These are phyloP conservation scores for Ulmus americana DNA, from an alignment of 331 rosid genomes.

Conservation along the genomic window DNA sequence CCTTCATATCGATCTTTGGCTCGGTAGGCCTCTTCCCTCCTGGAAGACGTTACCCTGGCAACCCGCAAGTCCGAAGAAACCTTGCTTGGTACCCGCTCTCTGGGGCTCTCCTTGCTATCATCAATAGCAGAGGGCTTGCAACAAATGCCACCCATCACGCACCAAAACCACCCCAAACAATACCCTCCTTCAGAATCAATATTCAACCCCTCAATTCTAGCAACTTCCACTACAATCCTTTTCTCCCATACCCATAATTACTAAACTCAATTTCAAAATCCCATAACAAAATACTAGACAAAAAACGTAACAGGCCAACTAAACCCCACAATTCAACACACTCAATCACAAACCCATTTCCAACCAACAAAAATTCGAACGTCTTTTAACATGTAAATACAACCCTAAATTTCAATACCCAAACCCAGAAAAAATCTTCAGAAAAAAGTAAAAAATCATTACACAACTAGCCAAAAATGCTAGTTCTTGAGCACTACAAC, in stretches of 20 bases:
- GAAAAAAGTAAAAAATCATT: not conserved
- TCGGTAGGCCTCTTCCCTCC: conserved; percentile 71
- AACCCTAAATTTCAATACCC: conserved; percentile 1
- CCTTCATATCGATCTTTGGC: conserved; percentile 55
- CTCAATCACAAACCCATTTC: conserved; percentile 24
- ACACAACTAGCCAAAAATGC: not conserved
- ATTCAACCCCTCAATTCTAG: conserved; percentile 34
- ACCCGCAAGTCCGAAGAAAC: conserved; percentile 40
- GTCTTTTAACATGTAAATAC: conserved; percentile 10
- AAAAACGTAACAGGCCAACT: conserved; percentile 1
- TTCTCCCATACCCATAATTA: conserved; percentile 32
- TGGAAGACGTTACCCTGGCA: conserved; percentile 56
- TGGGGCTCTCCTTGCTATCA: conserved; percentile 89
- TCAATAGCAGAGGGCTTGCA: conserved; percentile 91
- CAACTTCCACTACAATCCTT: conserved; percentile 35
- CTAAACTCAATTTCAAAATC: conserved; percentile 21
- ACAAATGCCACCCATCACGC: conserved; percentile 66
- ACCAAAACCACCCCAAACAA: conserved; percentile 41
- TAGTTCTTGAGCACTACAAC: conserved; percentile 12
- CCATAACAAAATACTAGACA: conserved; percentile 7
- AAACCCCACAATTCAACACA: conserved; percentile 33
- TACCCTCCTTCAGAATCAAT: conserved; percentile 39
- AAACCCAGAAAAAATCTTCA: conserved; percentile 36
- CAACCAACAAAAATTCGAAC: conserved; percentile 14
- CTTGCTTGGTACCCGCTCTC: conserved; percentile 64